Conservation (phyloP, 164 flowering plant genomes). For the Platanus orientalis region DNA sequence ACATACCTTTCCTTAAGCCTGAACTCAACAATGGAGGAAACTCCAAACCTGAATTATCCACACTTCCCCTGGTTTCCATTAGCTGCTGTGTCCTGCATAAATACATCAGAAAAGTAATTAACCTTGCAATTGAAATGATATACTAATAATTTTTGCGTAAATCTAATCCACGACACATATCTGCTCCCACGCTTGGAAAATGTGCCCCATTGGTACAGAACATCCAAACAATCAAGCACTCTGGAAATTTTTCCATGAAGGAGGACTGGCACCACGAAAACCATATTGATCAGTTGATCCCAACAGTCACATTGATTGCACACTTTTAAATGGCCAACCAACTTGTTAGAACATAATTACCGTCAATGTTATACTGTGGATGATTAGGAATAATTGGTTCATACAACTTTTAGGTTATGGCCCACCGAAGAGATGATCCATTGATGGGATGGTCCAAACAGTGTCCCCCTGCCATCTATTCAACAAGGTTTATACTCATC, state of each 20-base stretch:
- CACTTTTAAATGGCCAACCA: no score
- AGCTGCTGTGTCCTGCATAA: constrained; percentile 56
- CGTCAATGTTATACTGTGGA: no score
- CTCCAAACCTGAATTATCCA: constrained; percentile 33
- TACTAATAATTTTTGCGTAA: not conserved
- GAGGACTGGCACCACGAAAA: not conserved
- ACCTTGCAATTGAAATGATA: not conserved
- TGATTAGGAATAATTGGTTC: no score
- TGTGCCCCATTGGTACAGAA: not conserved
- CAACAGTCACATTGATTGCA: no score
- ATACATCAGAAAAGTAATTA: not conserved
- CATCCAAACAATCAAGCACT: not conserved
- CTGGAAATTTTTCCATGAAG: not conserved
- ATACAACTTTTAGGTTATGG: no score
- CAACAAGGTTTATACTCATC: no score
- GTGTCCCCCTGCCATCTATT: no score
- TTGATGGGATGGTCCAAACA: no score
- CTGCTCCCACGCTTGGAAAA: not conserved
- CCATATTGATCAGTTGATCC: not conserved
- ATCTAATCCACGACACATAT: no score
- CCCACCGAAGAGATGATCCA: no score
- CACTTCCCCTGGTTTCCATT: constrained; percentile 33
- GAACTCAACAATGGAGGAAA: not conserved
- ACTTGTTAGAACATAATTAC: no score
- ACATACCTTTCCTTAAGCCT: not conserved